Conservation (phyloP, 2,329 filamentous ascomycete genomes). For the Neofusicoccum cordaticola region DNA sequence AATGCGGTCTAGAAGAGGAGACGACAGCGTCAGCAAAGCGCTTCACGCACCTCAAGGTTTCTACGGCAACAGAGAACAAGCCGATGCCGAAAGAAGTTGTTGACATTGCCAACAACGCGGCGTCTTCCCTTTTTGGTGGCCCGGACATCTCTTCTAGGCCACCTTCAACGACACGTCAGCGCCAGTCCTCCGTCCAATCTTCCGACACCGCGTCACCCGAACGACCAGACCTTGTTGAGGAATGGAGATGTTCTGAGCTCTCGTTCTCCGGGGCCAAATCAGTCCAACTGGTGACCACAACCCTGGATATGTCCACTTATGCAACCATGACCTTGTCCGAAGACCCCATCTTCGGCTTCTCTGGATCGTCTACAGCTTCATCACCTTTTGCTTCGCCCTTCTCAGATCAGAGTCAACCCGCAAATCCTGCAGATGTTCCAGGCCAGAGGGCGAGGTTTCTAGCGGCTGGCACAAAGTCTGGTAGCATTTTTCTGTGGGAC, state of each 20-base stretch:
- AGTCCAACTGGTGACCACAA: conserved; percentile 65
- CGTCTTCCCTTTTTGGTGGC: conserved; percentile 52
- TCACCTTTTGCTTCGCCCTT: conserved; percentile 55
- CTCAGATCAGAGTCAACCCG: conserved; percentile 46
- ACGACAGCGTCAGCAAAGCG: conserved; percentile 53
- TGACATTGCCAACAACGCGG: conserved; percentile 17
- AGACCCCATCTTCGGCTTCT: conserved; percentile 68
- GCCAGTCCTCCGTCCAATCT: neutral
- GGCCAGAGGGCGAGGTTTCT: conserved; percentile 80
- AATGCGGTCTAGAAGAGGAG: conserved; percentile 66
- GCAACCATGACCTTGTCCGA: conserved; percentile 71
- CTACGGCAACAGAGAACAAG: conserved; percentile 31
- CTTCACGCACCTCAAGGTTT: conserved; percentile 54
- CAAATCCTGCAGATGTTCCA: conserved; percentile 63
- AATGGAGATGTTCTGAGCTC: conserved; percentile 65
- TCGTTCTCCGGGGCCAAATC: conserved; percentile 59
- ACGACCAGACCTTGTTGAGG: conserved; percentile 45
- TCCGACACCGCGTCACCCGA: conserved; percentile 31
- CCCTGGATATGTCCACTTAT: conserved; percentile 72
- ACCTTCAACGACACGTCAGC: conserved; percentile 26
- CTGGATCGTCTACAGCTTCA: conserved; percentile 52
- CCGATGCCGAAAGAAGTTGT: conserved; percentile 13
- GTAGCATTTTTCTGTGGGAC: conserved; percentile 81
- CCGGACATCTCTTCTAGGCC: conserved; percentile 21
- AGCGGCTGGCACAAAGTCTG: conserved; percentile 75